A percentile compares a stretch with the other conserved stretches of the same genome.
phyloP scores from a whole-genome alignment of 139 green algal species.

The Closterium sp. region DNA sequence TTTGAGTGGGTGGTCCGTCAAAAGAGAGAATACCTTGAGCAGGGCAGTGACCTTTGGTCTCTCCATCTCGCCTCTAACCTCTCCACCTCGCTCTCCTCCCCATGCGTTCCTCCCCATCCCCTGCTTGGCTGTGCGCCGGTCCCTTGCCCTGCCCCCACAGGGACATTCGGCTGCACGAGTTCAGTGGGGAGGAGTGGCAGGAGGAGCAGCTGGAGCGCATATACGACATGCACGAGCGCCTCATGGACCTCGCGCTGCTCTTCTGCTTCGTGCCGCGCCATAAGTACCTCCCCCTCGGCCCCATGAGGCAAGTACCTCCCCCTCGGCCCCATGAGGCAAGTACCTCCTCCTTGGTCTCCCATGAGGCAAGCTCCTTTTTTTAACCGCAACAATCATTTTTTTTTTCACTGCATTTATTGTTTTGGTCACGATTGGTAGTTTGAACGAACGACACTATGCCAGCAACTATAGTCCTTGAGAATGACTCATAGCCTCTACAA shows the following conservation, averaged over 20 bases:
- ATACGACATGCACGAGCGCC: conserved; percentile 35
- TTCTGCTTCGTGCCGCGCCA: conserved; percentile 49
- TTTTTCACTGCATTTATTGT: too few relatives aligned
- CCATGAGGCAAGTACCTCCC: conserved; percentile 8
- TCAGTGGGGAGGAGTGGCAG: conserved; percentile 30
- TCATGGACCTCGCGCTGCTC: conserved; percentile 40
- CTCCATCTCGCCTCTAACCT: background rate
- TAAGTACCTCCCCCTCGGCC: conserved; percentile 43
- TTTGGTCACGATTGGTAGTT: too few relatives aligned
- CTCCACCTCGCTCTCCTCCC: background rate
- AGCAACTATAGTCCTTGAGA: too few relatives aligned
- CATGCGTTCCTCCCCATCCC: too few relatives aligned
- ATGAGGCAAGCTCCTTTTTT: background rate
- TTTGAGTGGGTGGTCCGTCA: background rate
- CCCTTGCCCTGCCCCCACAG: background rate
- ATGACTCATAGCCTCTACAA: too few relatives aligned
- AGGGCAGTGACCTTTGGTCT: background rate
- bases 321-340: too few relatives aligned
- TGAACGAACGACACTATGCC: too few relatives aligned
- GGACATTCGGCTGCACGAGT: conserved; percentile 37
- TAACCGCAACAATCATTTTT: background rate
- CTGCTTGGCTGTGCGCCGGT: too few relatives aligned
- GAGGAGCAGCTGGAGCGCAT: conserved; percentile 36
- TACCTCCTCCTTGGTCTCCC: background rate
- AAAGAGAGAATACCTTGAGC: background rate